Evolutionary conservation across 495 filamentous ascomycete genomes (phyloP).

Genomic region (Jackrogersella multiformis): DNA sequence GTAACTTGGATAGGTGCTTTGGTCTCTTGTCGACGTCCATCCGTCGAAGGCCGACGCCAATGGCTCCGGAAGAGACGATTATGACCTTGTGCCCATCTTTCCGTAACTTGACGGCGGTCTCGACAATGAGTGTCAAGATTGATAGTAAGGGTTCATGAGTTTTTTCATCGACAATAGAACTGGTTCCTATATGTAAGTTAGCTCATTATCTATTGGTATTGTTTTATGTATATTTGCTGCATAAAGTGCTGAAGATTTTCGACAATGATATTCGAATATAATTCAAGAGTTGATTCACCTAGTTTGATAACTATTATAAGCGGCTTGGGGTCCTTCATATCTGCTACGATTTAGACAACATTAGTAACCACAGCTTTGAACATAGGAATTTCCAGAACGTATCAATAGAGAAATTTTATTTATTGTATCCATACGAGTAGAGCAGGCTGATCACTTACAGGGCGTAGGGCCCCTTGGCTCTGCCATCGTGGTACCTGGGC

Average conservation of each 20-base stretch:
- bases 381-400: background rate
- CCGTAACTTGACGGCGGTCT: slow-evolving; percentile 84
- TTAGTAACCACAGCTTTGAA: slow-evolving; percentile 23
- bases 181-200: slow-evolving; percentile 72
- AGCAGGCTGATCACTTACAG: slow-evolving; percentile 34
- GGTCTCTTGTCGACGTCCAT: slow-evolving; percentile 92
- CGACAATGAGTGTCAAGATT: slow-evolving; percentile 87
- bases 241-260: too few relatives aligned
- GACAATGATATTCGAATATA: background rate
- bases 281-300: slow-evolving; percentile 64
- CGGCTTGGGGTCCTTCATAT: slow-evolving; percentile 62
- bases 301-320: slow-evolving; percentile 92
- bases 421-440: slow-evolving; percentile 3
- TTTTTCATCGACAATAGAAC: slow-evolving; percentile 95
- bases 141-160: slow-evolving; percentile 97
- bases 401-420: slow-evolving; percentile 4
- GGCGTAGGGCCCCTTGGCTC: slow-evolving; percentile 35
- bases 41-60: slow-evolving; percentile 87
- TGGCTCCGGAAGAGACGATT: slow-evolving; percentile 95
- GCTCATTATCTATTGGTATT: slow-evolving; percentile 5
- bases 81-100: slow-evolving; percentile 94
- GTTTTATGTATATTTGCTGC: background rate
- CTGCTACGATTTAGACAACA: slow-evolving; percentile 36
- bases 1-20: slow-evolving; percentile 84
- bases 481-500: slow-evolving; percentile 30